Base-by-base conservation (phyloP, 2,329 filamentous ascomycete genomes). In the Pseudogymnoascus sp. region DNA sequence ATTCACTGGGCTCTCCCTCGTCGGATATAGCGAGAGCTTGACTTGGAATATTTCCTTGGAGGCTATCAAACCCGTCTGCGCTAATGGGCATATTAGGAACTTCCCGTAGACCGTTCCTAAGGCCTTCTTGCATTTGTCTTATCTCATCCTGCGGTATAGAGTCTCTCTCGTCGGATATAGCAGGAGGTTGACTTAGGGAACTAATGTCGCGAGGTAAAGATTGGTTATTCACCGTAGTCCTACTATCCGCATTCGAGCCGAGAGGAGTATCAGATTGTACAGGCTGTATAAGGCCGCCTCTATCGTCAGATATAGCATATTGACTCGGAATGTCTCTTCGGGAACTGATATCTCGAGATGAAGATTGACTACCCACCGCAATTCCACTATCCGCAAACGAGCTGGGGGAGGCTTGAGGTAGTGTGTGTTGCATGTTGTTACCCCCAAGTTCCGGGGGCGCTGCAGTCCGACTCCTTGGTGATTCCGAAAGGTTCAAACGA, bases 311-410 rank as follows among this genome's bases (percentile, higher is more conserved):
- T 13, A 5, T n/a, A 36, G 11, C 3, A 41, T 3, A 9, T 41
- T 24, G 39, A 50, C 24, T 50, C 26, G 26, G 26, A 31, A 9
- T 9, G 13, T 31, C 7, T 35, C 29, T 17, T 50, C 26, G n/a
- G 7, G 13, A 24, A 7, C 11, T n/a, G 9, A 24, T 6, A 6
- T 33, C 7, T 17, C 9, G n/a, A 9, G 57, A 39, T 31, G 63
- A 63, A 29, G 21, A 7, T 50, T 58, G 61, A 44, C 29, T 40
- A 13, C n/a, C 61, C 9, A 57, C 15, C 31, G 15, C 61, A 37
- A 58, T 57, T 24, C 47, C 63, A 63, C 61, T 64, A 41, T 64
- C 58, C 40, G 21, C 58, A 47, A 15, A 41, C 1, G 54, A 63
- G 17, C 40, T 61, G 15, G 26, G 29, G 5, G 63, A 33, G 33